These are phyloP conservation scores for Geotrichum klebahnii DNA, from an alignment of 1,139 yeast genomes.

Conservation along the genomic window DNA sequence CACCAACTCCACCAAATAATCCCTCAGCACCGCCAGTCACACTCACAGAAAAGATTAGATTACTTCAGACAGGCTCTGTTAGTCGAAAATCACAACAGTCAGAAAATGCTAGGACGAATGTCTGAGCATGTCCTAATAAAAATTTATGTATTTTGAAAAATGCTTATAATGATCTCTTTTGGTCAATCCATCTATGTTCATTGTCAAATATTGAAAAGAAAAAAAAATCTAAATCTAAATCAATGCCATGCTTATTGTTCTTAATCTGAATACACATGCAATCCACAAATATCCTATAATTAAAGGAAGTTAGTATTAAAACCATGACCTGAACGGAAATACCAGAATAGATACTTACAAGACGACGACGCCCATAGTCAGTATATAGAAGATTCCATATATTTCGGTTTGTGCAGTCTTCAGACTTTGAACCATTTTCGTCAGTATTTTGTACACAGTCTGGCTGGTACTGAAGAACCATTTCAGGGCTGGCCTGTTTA, in stretches of 20 bases:
- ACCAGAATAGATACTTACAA: constrained; percentile 5
- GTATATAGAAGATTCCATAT: constrained; percentile 33
- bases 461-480: constrained; percentile 15
- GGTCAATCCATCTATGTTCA: no score
- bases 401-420: constrained; percentile 28
- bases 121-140: neutral
- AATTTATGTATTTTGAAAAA: no score
- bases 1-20: constrained; percentile 28
- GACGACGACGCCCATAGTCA: constrained; percentile 22
- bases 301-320: neutral
- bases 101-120: no score
- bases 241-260: neutral
- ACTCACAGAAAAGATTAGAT: constrained; percentile 33
- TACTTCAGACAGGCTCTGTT: constrained; percentile 34
- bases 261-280: constrained; percentile 7
- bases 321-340: no score
- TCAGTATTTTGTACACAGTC: constrained; percentile 2
- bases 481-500: constrained; percentile 17
- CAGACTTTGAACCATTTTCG: constrained; percentile 6
- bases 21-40: constrained; percentile 37
- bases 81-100: neutral
- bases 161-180: no score
- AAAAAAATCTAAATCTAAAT: no score
- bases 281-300: constrained; percentile 17
- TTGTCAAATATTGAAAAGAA: no score